Evolutionary conservation across 371 early-diverging fungal genomes (phyloP), one percentile per base, ranked within the genome.

Genomic region (Mucor mucedo): DNA sequence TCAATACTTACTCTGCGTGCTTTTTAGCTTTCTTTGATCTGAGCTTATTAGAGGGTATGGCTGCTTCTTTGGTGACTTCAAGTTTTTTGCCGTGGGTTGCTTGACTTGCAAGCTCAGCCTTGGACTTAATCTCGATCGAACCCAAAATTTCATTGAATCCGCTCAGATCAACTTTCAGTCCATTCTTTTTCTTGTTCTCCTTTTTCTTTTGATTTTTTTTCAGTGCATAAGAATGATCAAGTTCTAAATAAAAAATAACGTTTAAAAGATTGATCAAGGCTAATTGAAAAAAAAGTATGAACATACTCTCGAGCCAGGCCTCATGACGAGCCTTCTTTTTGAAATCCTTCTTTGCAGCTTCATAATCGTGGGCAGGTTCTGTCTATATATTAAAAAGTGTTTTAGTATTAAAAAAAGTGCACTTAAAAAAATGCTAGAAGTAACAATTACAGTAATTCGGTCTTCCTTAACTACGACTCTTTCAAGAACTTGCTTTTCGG

Each of bases 241-340:
- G 68, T 58, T 86, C 86, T 85, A 67, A 45, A 38, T 35, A 11
- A 7, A 8, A 39, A 35, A 35, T 35, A 35, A 27, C 30, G 21
- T 39, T 11, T 13, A 16, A 40, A 14, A 44, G 14, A 13, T 21
- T 21, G 21, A 21, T 21, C 27, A 40, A 14, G 32, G 16, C 29
- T 16, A 2, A 44, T 44, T 41, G 14, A 21, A 33, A 16, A 29
- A 2, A n/a, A 45, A n/a, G 5, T 39, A 13, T 13, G 14, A 21
- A 29, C 76, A 60, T 80, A 84, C 84, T 87, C 44, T 82, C 79
- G 29, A 87, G 70, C 84, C 84, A 87, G 10, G 78, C 80, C 49
- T 84, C 82, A 63, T 87, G 85, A 14, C 84, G 76, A 55, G 74
- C 52, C 47, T 84, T 86, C 70, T 81, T 81, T 59, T 84, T 84